Percentiles rank a stretch among this genome's conserved stretches.
phyloP scores from a whole-genome alignment of 345 rosid genomes.

The Eucalyptus regnans region DNA sequence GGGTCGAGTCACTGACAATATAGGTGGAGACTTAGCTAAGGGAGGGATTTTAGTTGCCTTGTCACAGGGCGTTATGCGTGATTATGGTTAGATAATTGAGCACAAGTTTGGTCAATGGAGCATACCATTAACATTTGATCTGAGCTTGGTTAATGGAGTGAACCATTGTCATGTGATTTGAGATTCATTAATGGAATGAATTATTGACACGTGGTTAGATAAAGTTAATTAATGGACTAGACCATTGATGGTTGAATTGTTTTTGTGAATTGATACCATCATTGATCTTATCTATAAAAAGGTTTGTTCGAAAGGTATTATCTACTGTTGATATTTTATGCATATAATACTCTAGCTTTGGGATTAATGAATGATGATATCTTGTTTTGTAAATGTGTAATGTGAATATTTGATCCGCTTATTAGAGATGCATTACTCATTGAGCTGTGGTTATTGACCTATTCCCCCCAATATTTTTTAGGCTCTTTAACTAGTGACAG shows the following conservation, averaged over 20 bases:
- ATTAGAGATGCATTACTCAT: background rate
- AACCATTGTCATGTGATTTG: too few species aligned
- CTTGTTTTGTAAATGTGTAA: background rate
- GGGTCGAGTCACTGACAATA: too few species aligned
- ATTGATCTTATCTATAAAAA: background rate
- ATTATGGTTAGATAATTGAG: too few species aligned
- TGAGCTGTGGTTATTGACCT: too few species aligned
- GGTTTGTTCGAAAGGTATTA: background rate
- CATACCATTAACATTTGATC: too few species aligned
- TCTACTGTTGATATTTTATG: background rate
- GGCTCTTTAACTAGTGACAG: background rate
- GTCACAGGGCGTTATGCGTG: accelerated
- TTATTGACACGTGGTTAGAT: too few species aligned
- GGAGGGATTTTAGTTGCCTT: background rate
- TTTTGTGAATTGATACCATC: background rate
- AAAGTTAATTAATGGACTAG: background rate
- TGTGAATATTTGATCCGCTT: background rate
- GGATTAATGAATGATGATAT: background rate
- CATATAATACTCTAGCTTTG: background rate
- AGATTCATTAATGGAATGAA: too few species aligned
- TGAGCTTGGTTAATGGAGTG: too few species aligned
- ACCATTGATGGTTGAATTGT: background rate
- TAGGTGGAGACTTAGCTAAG: background rate
- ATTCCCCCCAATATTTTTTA: background rate
- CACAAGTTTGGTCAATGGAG: too few species aligned